A percentile compares a stretch with the other conserved stretches of the same genome.
These are phyloP conservation scores for Eucalyptus fibrosa DNA, from an alignment of 345 rosid genomes.

Conservation along the genomic window DNA sequence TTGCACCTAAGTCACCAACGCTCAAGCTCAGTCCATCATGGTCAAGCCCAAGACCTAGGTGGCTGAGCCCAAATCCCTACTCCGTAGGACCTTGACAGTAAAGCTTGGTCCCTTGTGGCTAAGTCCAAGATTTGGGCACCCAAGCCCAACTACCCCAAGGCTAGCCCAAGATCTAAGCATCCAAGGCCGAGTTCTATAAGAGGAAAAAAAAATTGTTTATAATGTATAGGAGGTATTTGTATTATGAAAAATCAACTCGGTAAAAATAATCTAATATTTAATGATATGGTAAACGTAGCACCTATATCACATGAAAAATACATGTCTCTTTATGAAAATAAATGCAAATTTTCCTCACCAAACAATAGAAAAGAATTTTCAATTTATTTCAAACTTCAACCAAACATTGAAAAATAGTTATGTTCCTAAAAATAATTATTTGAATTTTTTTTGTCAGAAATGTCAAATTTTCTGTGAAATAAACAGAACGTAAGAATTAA, in stretches of 20 bases:
- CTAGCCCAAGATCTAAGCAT: background rate
- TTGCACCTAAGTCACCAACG: background rate
- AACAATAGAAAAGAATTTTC: fast-evolving
- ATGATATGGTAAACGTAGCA: background rate
- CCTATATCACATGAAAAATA: background rate
- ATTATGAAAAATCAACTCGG: background rate
- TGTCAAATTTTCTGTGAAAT: background rate
- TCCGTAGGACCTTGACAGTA: background rate
- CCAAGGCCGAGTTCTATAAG: fast-evolving
- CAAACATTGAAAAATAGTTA: background rate
- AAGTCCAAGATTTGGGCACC: background rate
- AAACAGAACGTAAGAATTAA: fast-evolving
- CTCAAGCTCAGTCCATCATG: fast-evolving
- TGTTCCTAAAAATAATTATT: background rate
- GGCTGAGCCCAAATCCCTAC: background rate
- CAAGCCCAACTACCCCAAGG: background rate
- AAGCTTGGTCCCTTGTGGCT: background rate
- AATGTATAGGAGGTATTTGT: background rate
- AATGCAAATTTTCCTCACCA: background rate
- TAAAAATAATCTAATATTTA: background rate
- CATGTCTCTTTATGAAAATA: background rate
- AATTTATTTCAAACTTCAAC: background rate
- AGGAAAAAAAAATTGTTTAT: background rate
- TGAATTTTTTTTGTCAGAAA: fast-evolving
- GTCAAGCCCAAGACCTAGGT: background rate